These are phyloP conservation scores for Hymenoscyphus albidus DNA, from an alignment of 2,329 filamentous ascomycete genomes.

Conservation along the genomic window DNA sequence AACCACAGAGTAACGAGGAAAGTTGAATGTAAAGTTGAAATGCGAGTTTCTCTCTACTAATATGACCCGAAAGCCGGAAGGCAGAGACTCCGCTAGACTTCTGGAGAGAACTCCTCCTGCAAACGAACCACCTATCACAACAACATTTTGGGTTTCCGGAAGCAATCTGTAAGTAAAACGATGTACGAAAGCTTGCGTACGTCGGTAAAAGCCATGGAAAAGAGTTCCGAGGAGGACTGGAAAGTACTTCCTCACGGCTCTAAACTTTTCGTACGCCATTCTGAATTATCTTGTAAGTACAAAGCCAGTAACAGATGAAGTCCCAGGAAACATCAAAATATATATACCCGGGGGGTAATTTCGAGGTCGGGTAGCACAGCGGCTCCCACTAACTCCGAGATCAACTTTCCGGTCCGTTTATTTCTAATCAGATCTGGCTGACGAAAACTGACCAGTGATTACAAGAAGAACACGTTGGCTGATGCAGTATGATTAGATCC, in stretches of 20 bases:
- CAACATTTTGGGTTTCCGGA: constrained; percentile 33
- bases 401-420: not conserved
- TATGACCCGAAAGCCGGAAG: constrained; percentile 43
- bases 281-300: not conserved
- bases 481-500: too few species aligned
- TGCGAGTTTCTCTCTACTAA: constrained; percentile 50
- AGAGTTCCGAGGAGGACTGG: constrained; percentile 10
- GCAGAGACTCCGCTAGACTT: constrained; percentile 38
- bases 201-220: constrained; percentile 10
- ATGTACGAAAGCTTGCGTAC: constrained; percentile 18
- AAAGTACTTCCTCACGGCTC: constrained; percentile 10
- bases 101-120: constrained; percentile 38
- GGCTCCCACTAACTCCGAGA: not conserved
- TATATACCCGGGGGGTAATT: not conserved
- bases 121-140: constrained; percentile 45
- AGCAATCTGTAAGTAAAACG: constrained; percentile 16
- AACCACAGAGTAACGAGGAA: constrained; percentile 46
- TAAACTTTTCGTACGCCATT: constrained; percentile 8
- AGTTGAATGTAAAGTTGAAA: constrained; percentile 47
- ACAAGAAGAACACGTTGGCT: too few species aligned
- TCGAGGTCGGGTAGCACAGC: not conserved
- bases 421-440: not conserved
- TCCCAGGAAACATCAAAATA: not conserved
- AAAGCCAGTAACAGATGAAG: not conserved
- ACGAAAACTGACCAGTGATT: not conserved